Base-by-base conservation (phyloP, 2,329 filamentous ascomycete species). In the Trichothecium sympodiale region DNA sequence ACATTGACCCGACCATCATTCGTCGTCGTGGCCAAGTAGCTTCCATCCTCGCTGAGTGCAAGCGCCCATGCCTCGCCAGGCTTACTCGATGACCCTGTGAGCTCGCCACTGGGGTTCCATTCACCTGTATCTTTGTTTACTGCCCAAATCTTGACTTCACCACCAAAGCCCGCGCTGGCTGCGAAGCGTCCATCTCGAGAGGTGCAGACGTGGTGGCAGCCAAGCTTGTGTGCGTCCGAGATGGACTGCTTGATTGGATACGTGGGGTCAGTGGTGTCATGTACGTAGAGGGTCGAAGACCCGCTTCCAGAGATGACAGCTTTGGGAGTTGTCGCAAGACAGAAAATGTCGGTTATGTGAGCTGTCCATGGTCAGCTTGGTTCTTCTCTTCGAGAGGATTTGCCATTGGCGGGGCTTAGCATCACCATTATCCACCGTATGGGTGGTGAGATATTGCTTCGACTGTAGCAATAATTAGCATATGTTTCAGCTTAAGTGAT, bases 371-470 rank as follows among this genome's bases (percentile, higher is more conserved):
- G 34, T 47, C 36, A 48, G 46, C 35, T 40, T 40, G 33, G 37
- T 37, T 44, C 40, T 39, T 34, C 26, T 29, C 20, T 25, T 6
- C 6, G 20, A 6, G 20, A 25, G 20, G 20, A 25, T 25, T 36
- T 29, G 29, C 31, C 23, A 29, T 17, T 32, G 43, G 54, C 47
- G 41, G 56, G 55, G 51, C 54, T 20, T 29, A 12, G 15, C 14
- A 66, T 56, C 57, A 85, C 85, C 87, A 66, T 87, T 75, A 56
- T 94, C 83, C 57, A 94, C 76, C 30, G 87, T 89, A 59, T 94
- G 85, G 46, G 83, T 82, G 51, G 89, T 93, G 43, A 98, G 74
- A 58, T 95, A 98, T 80, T 96, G 91, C 67, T 96, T 96, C 38
- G 91, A 98, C 91, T 95, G 41, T 2, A 39, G 14, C 17, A 7